These are phyloP conservation scores for Pseudogymnoascus sp. DNA, from an alignment of 2,329 filamentous ascomycete species.

Conservation along the genomic window DNA sequence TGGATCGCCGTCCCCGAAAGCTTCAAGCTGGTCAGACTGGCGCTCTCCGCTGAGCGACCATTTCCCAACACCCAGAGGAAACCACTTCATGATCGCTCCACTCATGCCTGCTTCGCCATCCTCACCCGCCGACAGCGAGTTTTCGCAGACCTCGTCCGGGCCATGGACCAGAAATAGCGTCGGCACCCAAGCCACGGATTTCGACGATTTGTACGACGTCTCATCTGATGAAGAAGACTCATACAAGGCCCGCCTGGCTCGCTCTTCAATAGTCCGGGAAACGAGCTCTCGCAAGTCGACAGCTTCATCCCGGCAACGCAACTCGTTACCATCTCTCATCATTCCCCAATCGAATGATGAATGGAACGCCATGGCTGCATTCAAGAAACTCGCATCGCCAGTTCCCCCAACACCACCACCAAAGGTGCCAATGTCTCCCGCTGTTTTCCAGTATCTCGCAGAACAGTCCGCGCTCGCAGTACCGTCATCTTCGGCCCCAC, in stretches of 20 bases:
- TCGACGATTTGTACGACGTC: constrained; percentile 81
- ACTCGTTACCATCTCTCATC: constrained; percentile 40
- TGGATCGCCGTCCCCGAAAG: constrained; percentile 32
- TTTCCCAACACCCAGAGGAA: constrained; percentile 63
- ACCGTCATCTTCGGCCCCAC: constrained; percentile 69
- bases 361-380: constrained; percentile 38
- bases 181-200: constrained; percentile 60
- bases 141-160: constrained; percentile 47
- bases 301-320: constrained; percentile 21
- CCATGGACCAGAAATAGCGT: constrained; percentile 55
- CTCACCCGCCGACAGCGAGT: constrained; percentile 43
- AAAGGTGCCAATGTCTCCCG: constrained; percentile 66
- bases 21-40: constrained; percentile 20
- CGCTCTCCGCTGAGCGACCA: constrained; percentile 44
- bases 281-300: constrained; percentile 26
- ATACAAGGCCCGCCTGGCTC: constrained; percentile 38
- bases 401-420: constrained; percentile 55
- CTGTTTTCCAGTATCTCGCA: constrained; percentile 60
- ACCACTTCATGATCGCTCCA: constrained; percentile 55
- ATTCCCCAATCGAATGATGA: constrained; percentile 38
- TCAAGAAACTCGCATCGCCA: constrained; percentile 46
- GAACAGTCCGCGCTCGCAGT: constrained; percentile 52
- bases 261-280: constrained; percentile 26
- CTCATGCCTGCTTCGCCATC: constrained; percentile 53
- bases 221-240: constrained; percentile 62